These are phyloP conservation scores for Rhizopogon vulgaris DNA, from an alignment of 768 basidiomycete genomes.

Conservation along the genomic window DNA sequence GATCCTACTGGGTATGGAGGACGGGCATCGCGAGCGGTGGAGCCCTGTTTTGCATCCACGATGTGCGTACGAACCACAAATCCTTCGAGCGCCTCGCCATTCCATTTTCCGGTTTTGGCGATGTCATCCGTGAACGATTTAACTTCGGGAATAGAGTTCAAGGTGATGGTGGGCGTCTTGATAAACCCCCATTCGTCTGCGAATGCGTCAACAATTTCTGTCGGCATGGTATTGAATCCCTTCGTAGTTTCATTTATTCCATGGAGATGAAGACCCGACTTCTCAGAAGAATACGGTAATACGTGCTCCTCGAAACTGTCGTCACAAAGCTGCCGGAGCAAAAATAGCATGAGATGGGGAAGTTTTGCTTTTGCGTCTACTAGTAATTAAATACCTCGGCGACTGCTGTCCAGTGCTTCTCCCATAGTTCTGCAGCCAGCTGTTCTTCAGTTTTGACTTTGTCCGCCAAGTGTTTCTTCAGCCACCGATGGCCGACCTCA, in stretches of 20 bases:
- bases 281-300: slow-evolving; percentile 71
- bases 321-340: slow-evolving; percentile 73
- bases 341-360: background rate
- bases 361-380: background rate
- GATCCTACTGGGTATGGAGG: slow-evolving; percentile 74
- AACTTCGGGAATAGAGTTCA: slow-evolving; percentile 63
- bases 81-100: slow-evolving; percentile 82
- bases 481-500: slow-evolving; percentile 78
- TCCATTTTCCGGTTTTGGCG: slow-evolving; percentile 67
- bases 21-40: slow-evolving; percentile 21
- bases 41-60: slow-evolving; percentile 31
- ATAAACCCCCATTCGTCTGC: slow-evolving; percentile 92
- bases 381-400: slow-evolving; percentile 61
- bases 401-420: slow-evolving; percentile 81
- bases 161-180: slow-evolving; percentile 51
- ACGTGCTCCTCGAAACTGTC: slow-evolving; percentile 98
- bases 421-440: slow-evolving; percentile 71
- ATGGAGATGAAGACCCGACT: slow-evolving; percentile 89
- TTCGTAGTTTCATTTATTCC: slow-evolving; percentile 73
- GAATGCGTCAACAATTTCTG: slow-evolving; percentile 64
- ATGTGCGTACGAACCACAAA: slow-evolving; percentile 87
- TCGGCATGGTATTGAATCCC: slow-evolving; percentile 66
- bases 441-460: slow-evolving; percentile 66
- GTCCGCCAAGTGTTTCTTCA: slow-evolving; percentile 57
- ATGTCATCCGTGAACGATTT: slow-evolving; percentile 65